A percentile compares a stretch with the other conserved stretches of the same genome.
Evolutionary conservation across 116 monocot genomes (phyloP).

Genomic region (Papilionanthe hybrid): DNA sequence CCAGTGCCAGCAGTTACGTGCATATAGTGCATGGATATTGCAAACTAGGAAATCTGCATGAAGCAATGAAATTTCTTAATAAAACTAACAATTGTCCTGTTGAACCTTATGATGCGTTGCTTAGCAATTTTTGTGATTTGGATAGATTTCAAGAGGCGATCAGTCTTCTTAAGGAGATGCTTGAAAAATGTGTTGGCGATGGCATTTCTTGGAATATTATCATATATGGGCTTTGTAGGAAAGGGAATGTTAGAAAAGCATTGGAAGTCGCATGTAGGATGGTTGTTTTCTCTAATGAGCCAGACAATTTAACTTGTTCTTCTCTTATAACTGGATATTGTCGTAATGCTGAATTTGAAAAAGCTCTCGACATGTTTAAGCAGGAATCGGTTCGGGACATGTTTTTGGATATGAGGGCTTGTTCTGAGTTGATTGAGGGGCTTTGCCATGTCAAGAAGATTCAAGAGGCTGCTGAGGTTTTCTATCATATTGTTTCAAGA

Average conservation of each 20-base stretch:
- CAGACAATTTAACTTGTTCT: conserved; percentile 44
- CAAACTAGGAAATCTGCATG: conserved; percentile 28
- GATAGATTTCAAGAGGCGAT: conserved; percentile 27
- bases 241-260: conserved; percentile 34
- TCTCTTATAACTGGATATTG: conserved; percentile 37
- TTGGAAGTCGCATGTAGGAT: conserved; percentile 51
- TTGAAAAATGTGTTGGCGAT: conserved; percentile 21
- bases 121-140: conserved; percentile 32
- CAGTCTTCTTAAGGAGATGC: conserved; percentile 29
- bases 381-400: conserved; percentile 15
- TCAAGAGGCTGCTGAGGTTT: conserved; percentile 47
- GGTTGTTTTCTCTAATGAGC: conserved; percentile 41
- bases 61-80: conserved; percentile 41
- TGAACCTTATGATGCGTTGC: conserved; percentile 46
- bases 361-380: conserved; percentile 45
- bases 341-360: conserved; percentile 17
- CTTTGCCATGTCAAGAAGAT: conserved; percentile 44
- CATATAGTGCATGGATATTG: conserved; percentile 43
- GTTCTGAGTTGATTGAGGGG: conserved; percentile 37
- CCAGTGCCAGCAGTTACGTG: conserved; percentile 15
- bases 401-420: conserved; percentile 38
- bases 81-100: conserved; percentile 15
- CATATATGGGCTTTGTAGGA: conserved; percentile 29
- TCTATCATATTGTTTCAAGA: conserved; percentile 27
- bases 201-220: conserved; percentile 50